Base-by-base conservation (phyloP, 1,284 basidiomycete genomes). In the Puccinia horiana region DNA sequence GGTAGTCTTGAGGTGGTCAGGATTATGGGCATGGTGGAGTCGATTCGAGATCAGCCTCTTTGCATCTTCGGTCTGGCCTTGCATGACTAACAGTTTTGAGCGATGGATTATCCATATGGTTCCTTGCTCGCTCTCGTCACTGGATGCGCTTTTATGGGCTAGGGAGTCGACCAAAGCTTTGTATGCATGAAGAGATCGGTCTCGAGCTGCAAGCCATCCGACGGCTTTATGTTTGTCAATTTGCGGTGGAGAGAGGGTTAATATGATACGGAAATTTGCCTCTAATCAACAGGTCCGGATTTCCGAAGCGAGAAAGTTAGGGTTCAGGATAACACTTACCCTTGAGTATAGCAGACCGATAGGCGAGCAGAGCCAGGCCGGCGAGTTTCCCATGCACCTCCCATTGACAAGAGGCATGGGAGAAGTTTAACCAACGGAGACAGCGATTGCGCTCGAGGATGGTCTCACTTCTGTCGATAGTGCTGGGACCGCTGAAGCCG, bases 331-430 rank as follows among this genome's bases (percentile, higher is more conserved):
- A 49, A 12, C 16, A 65, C 61, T 77, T 52, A 77, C 76, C 49
- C n/a, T 49, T 77, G 44, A 77, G 56, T 26, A 77, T 77, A 65
- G 42, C 37, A 23, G 76, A 63, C 26, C 61, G 56, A 67, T 77
- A 77, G 29, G 76, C 52, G 40, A 77, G 42, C 2, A 77, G 49
- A 35, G 26, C 44, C 61, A 65, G 37, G 16, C 76, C 44, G 26
- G 76, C 76, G 9, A 77, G 35, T 67, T 77, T 77, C 18, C 76
- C 76, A 37, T 77, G 76, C 44, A 77, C 29, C n/a, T 77, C 76
- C 76, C 61, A 67, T 8, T 26, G 44, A 37, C 76, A 77, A 47
- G 56, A 44, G 49, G 61, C 29, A 77, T 40, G 32, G 37, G 76
- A 77, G 26, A 77, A 77, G 23, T 63, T 32, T 8, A 77, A 44